Evolutionary conservation across 306 rosid genomes (phyloP).

Genomic region (Gleditsia sinensis): DNA sequence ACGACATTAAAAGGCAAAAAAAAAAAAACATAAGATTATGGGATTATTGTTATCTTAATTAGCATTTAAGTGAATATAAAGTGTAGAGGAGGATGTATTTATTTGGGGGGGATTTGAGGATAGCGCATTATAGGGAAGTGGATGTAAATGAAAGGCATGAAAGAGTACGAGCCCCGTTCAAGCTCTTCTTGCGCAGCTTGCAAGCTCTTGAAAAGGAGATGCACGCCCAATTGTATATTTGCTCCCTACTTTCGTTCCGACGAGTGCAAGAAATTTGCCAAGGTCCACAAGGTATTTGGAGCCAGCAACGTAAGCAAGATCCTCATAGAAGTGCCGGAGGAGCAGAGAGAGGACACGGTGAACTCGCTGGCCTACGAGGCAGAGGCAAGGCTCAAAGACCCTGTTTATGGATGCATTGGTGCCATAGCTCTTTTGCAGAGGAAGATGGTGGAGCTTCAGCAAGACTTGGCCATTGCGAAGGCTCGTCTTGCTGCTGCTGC

Average conservation of each 20-base stretch:
- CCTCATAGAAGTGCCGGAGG: slow-evolving; percentile 76
- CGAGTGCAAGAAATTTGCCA: slow-evolving; percentile 79
- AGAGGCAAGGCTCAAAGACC: slow-evolving; percentile 81
- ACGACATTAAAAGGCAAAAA: no score
- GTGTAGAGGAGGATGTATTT: slow-evolving; percentile 39
- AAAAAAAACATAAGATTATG: no score
- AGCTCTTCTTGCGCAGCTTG: slow-evolving; percentile 96
- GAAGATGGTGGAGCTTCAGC: slow-evolving; percentile 77
- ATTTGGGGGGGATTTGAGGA: slow-evolving; percentile 25
- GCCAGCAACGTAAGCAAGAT: slow-evolving; percentile 98
- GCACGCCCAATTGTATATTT: slow-evolving; percentile 78
- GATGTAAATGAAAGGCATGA: slow-evolving; percentile 48
- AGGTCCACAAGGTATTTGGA: slow-evolving; percentile 93
- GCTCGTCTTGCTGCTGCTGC: slow-evolving; percentile 72
- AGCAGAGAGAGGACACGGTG: slow-evolving; percentile 81
- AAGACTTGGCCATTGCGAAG: slow-evolving; percentile 75
- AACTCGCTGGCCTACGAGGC: slow-evolving; percentile 88
- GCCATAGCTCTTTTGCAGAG: slow-evolving; percentile 73
- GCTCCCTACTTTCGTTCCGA: slow-evolving; percentile 85
- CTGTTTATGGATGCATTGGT: slow-evolving; percentile 96
- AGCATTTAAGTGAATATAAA: no score
- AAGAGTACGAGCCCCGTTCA: slow-evolving; percentile 76
- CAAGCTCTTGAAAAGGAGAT: slow-evolving; percentile 79
- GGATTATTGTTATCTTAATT: no score
- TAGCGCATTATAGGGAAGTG: slow-evolving; percentile 19